Evolutionary conservation across 2,329 filamentous ascomycete genomes (phyloP).

Genomic region (Ascochyta rabiei): DNA sequence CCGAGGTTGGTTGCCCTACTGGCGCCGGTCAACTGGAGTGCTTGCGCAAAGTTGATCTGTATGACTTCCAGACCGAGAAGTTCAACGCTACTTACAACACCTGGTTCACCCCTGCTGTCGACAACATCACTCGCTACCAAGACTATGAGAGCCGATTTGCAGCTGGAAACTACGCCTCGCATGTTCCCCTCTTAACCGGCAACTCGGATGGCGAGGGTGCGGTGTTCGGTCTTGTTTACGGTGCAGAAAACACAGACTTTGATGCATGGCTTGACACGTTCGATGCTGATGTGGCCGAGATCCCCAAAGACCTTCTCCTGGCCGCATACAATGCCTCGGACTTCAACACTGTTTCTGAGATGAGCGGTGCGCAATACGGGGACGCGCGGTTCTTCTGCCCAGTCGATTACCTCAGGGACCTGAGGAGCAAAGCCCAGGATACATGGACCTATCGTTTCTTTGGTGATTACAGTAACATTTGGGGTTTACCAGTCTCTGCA

Average conservation of each 20-base stretch:
- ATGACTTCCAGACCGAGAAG: conserved; percentile 31
- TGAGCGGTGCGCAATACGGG: conserved; percentile 52
- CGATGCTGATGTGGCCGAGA: conserved; percentile 49
- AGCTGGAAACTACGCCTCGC: conserved; percentile 34
- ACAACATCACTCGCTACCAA: conserved; percentile 30
- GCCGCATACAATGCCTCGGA: conserved; percentile 46
- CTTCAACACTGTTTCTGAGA: conserved; percentile 47
- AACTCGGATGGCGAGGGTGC: conserved; percentile 37
- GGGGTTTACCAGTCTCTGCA: conserved; percentile 37
- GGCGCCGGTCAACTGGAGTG: conserved; percentile 29
- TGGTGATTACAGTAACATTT: conserved; percentile 51
- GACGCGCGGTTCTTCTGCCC: conserved; percentile 56
- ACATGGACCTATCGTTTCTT: conserved; percentile 56
- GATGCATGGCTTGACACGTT: conserved; percentile 55
- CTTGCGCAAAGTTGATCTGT: conserved; percentile 29
- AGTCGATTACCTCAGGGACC: conserved; percentile 44
- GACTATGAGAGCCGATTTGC: conserved; percentile 31
- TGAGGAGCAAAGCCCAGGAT: conserved; percentile 47
- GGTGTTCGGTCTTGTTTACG: conserved; percentile 34
- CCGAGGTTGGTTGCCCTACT: conserved; percentile 29
- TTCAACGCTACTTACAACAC: conserved; percentile 35
- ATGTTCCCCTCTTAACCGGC: conserved; percentile 34
- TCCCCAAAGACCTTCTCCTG: conserved; percentile 44
- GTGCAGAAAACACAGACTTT: conserved; percentile 41
- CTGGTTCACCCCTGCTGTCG: conserved; percentile 31